Conservation (phyloP, 208 protist species). For the Trypanosoma melophagium region DNA sequence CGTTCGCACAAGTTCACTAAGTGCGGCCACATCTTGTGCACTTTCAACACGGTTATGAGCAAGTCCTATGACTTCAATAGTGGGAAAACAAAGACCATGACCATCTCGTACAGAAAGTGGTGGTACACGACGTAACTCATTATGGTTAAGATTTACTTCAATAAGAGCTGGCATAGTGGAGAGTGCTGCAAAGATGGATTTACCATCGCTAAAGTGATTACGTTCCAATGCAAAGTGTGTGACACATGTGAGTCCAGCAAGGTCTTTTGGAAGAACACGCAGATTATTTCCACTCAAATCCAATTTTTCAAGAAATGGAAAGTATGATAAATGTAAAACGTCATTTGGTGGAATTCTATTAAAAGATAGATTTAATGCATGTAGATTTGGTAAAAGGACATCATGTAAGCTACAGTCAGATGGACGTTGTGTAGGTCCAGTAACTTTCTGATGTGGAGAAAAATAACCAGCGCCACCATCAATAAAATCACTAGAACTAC, state of each 20-base stretch:
- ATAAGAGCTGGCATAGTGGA: slow-evolving; percentile 80
- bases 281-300: slow-evolving; percentile 86
- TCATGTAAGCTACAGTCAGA: slow-evolving; percentile 33
- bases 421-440: background rate
- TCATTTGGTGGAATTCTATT: slow-evolving; percentile 66
- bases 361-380: slow-evolving; percentile 84
- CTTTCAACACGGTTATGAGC: slow-evolving; percentile 54
- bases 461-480: background rate
- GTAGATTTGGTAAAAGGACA: slow-evolving; percentile 51
- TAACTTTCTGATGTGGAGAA: slow-evolving; percentile 14
- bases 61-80: slow-evolving; percentile 68
- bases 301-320: slow-evolving; percentile 67
- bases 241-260: slow-evolving; percentile 68
- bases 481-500: background rate
- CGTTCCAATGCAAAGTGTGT: slow-evolving; percentile 84
- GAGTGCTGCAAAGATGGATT: slow-evolving; percentile 64
- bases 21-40: slow-evolving; percentile 38
- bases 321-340: slow-evolving; percentile 57
- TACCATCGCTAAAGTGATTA: slow-evolving; percentile 52
- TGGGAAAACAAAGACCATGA: slow-evolving; percentile 57
- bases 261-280: slow-evolving; percentile 56
- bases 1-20: slow-evolving; percentile 63
- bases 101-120: slow-evolving; percentile 49
- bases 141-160: slow-evolving; percentile 85
- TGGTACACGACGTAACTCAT: slow-evolving; percentile 61